Evolutionary conservation across 306 rosid genomes (phyloP), one percentile per base, ranked within the genome.

Genomic region (Pyrus communis): DNA sequence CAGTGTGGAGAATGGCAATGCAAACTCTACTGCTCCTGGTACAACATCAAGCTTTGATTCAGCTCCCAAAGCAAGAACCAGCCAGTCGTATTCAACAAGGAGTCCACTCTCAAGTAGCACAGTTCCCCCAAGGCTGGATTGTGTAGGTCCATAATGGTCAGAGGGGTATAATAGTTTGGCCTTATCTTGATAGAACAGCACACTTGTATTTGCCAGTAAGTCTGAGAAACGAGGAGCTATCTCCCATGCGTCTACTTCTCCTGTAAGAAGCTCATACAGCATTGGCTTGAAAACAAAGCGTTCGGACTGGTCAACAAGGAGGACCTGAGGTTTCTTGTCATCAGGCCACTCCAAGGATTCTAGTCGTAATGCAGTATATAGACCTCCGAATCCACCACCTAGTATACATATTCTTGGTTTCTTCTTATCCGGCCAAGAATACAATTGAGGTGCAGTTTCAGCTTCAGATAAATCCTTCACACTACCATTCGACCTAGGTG

Each of bases 21-120:
- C 97, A 67, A 75, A 89, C 71, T 90, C 96, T 21, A 85, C 43
- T 43, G 98, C 97, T 66, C 98, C 96, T 14, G 98, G 96, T 77
- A 92, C 93, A 85, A 92, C 28, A 85, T 95, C 95, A 58, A 95
- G 89, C 77, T 88, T 90, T 58, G 91, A 67, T 87, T 92, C 97
- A 92, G 98, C 95, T 71, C 98, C 97, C 88, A 92, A 83, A 76
- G 98, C 91, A 85, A 95, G 97, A 89, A 95, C 97, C 85, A 95
- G 86, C 98, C 98, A 94, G 90, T 94, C 98, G 83, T 94, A 94
- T 89, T 94, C 97, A 43, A 94, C 82, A 68, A 84, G 88, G 77
- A 92, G 85, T 70, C 98, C 97, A 76, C 98, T 94, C 88, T 94
- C 95, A 75, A 92, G 97, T 82, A 82, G 83, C 76, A 94, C 96